These are phyloP conservation scores for Cladosporium phlei DNA, from an alignment of 2,329 filamentous ascomycete genomes.

Conservation along the genomic window DNA sequence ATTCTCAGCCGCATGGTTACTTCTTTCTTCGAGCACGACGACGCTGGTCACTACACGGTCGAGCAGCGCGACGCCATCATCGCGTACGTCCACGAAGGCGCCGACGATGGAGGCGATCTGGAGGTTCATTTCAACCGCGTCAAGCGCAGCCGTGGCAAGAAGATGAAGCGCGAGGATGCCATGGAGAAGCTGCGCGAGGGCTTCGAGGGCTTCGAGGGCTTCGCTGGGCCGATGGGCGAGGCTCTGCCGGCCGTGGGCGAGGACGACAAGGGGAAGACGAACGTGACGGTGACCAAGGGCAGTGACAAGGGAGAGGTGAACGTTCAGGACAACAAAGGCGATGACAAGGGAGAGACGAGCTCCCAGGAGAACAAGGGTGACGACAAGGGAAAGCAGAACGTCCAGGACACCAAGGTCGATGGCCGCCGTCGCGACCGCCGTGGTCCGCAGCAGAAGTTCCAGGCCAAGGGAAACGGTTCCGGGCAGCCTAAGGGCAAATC, in stretches of 20 bases:
- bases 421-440: no score
- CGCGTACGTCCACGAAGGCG: constrained; percentile 8
- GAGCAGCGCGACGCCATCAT: constrained; percentile 8
- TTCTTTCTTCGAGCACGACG: constrained; percentile 14
- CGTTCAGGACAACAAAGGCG: no score
- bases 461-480: no score
- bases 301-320: no score
- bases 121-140: constrained; percentile 5
- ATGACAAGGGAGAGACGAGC: no score
- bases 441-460: no score
- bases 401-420: no score
- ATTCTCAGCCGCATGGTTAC: constrained; percentile 20
- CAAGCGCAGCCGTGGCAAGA: constrained; percentile 6
- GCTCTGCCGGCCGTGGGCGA: not conserved
- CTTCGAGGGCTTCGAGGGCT: constrained; percentile 8
- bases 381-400: no score
- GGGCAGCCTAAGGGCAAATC: no score
- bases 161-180: not conserved
- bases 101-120: not conserved
- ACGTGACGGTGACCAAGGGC: not conserved
- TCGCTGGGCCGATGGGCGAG: constrained; percentile 8
- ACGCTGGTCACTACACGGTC: constrained; percentile 3
- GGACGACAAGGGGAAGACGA: not conserved
- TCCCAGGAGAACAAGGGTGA: no score
- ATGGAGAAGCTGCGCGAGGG: constrained; percentile 8